phyloP scores from a whole-genome alignment of 805 yeast species.

The Yarrowia sp. region DNA sequence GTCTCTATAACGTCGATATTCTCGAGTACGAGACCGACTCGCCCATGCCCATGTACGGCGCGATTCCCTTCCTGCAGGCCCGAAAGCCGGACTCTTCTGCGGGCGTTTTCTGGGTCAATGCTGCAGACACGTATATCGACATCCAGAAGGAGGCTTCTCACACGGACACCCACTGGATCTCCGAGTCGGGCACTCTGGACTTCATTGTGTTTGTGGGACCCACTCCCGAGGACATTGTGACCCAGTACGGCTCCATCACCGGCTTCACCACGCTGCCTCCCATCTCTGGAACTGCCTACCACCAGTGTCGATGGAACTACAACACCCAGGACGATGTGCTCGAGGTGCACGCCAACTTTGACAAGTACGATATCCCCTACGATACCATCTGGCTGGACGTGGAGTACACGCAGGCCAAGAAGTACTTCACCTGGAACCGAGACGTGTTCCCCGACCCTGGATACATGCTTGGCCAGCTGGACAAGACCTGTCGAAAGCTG shows the following conservation, averaged over 20 bases:
- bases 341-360: conserved; percentile 73
- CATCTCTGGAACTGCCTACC: conserved; percentile 82
- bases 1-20: conserved; percentile 91
- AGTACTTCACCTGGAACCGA: conserved; percentile 90
- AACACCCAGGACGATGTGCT: conserved; percentile 85
- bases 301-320: conserved; percentile 98
- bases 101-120: conserved; percentile 90
- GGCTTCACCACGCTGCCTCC: conserved; percentile 81
- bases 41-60: conserved; percentile 90
- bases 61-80: conserved; percentile 87
- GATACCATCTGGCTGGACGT: conserved; percentile 95
- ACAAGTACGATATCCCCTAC: conserved; percentile 75
- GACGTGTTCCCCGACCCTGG: conserved; percentile 77
- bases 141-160: conserved; percentile 52
- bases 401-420: conserved; percentile 85
- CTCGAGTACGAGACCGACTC: conserved; percentile 90
- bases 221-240: conserved; percentile 61
- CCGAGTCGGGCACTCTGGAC: conserved; percentile 87
- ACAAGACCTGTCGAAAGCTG: conserved; percentile 75
- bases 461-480: conserved; percentile 68
- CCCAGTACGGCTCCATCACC: conserved; percentile 69
- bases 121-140: conserved; percentile 92
- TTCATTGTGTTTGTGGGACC: conserved; percentile 69
- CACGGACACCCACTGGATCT: conserved; percentile 84
- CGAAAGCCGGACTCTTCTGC: conserved; percentile 62